Percentiles rank a stretch among this genome's conserved stretches.
These are phyloP conservation scores for Camelina hispida DNA, from an alignment of 345 rosid genomes.

Conservation along the genomic window DNA sequence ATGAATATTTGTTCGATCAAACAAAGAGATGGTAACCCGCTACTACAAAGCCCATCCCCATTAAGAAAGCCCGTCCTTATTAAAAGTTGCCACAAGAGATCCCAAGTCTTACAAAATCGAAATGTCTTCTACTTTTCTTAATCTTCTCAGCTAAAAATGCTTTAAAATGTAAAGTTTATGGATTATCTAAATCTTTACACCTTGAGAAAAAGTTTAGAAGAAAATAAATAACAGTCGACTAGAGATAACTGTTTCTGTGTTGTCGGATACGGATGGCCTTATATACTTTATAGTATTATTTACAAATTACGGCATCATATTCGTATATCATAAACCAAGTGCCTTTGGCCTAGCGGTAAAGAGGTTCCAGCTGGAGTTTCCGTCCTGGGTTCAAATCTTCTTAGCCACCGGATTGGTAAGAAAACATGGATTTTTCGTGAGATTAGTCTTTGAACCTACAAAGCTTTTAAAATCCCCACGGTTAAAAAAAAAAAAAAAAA, in stretches of 20 bases:
- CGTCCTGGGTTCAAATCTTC: too few relatives aligned
- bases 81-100: constrained; percentile 2
- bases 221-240: neutral
- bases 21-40: neutral
- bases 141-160: neutral
- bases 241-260: neutral
- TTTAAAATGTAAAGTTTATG: neutral
- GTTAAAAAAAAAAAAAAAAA: too few relatives aligned
- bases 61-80: neutral
- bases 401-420: too few relatives aligned
- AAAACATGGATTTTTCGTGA: too few relatives aligned
- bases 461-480: too few relatives aligned
- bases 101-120: neutral
- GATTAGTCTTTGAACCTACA: too few relatives aligned
- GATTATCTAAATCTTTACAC: neutral
- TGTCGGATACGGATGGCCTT: constrained; percentile 7
- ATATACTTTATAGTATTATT: neutral
- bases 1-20: neutral
- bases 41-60: constrained; percentile 23
- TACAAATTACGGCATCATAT: constrained; percentile 8
- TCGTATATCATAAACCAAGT: too few relatives aligned
- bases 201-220: neutral
- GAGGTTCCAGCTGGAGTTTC: too few relatives aligned
- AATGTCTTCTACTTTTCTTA: neutral
- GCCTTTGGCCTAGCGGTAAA: too few relatives aligned